Evolutionary conservation across 129 eudicot species (phyloP), one percentile per base, ranked within the genome.

Genomic region (Flaveria linearis): DNA sequence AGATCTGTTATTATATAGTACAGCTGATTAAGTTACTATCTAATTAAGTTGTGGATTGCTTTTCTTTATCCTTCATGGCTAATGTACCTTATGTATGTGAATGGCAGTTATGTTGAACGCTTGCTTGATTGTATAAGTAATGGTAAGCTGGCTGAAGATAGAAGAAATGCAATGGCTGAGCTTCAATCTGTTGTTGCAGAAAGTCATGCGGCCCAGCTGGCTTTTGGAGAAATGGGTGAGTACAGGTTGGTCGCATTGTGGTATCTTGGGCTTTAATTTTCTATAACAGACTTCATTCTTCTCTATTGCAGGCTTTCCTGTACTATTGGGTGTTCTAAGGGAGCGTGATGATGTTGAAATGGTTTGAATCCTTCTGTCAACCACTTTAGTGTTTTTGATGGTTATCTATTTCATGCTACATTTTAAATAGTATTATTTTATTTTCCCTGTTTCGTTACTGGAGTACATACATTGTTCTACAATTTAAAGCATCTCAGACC

Each of bases 151-250:
- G 78, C 96, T 51, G 98, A 91, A 45, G 97, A 94, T 78, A 91
- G 97, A 81, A 89, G 98, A 83, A 86, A 62, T 87, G 96, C 97
- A 11, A 85, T 94, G 85, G 81, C 77, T 22, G 98, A 94, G 78
- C 96, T 94, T 77, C 98, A 91, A 78, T 86, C 92, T 41, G 91
- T 94, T 80, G 96, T 94, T 33, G 91, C 97, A 63, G 98, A 94
- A 84, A 94, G 88, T 82, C 85, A 78, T 78, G 89, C 93, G 49
- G 91, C 97, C 22, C 98, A 94, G 83, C 77, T 94, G 77, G 97
- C 98, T 66, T 94, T 94, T 84, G 98, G 97, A 69, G 98, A 91
- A 63, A 91, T 89, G 90, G 98, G 97, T 91, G 74, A 56, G 90
- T 78, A 33, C 69, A 8, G 41, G 30, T 73, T 77, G 41, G 13